Base-by-base conservation (phyloP, 208 protist genomes). In the Wallacemonas sp. region DNA sequence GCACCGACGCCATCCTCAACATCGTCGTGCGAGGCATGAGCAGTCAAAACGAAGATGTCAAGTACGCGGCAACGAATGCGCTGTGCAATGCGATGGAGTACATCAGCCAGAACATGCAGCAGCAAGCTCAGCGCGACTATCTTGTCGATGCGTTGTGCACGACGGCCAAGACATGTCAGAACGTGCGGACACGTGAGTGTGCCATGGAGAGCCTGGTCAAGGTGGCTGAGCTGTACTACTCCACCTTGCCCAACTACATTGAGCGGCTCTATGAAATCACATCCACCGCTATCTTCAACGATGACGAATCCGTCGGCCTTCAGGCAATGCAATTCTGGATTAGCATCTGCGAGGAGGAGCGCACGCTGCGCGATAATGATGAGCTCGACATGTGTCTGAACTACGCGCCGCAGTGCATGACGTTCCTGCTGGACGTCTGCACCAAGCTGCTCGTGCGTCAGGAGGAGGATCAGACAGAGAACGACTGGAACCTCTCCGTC, bases 321-420 rank as follows among this genome's bases (percentile, higher is more conserved):
- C 97, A 98, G 82, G 98, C 96, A 3, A 90, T 99, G 59, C 95
- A 98, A 63, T 99, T 99, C 78, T 99, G 98, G 98, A 95, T 94
- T 29, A 92, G 93, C 22, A 94, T 99, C 44, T 98, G 93, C 73
- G 98, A 99, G 52, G 86, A 83, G 36, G 98, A 99, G 82, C 61
- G 70, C 0, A 81, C 93, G 24, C 85, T 98, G 68, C 69, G 83
- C 53, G 70, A 91, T 33, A 81, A 90, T 21, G 76, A 63, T 13
- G 77, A 93, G 27, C 17, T 38, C 12, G 68, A 46, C 9, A 27
- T 41, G 12, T 90, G 77, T 45, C 78, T 90, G 24, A 59, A 94
- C 50, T 98, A 98, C 83, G 88, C 95, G 32, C 32, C 62, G 44
- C 85, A 88, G 53, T 93, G 95, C 4, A 63, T 93, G 24, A 44